Conservation (phyloP, 176 grass and related monocot species). For the Aegilops sharonensis region DNA sequence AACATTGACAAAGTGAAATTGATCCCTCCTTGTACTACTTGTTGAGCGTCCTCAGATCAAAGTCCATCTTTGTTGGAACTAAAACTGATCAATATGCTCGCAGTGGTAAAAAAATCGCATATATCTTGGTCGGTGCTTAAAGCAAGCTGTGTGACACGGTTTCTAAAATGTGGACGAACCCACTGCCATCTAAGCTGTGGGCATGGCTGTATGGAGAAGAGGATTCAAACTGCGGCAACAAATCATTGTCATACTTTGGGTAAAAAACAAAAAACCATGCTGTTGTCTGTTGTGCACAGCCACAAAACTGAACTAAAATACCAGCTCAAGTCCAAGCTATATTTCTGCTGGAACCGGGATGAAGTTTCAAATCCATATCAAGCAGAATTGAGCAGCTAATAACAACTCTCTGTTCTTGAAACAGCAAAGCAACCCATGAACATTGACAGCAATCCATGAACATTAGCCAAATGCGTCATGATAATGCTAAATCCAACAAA, state of each 20-base stretch:
- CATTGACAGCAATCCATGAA: background rate
- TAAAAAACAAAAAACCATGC: too few relatives aligned
- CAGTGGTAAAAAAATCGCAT: background rate
- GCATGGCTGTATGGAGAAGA: too few relatives aligned
- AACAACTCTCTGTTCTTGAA: background rate
- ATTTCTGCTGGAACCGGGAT: too few relatives aligned
- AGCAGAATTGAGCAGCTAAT: background rate
- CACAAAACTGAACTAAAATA: too few relatives aligned
- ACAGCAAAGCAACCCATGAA: background rate
- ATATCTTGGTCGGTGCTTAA: background rate
- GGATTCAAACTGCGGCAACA: too few relatives aligned
- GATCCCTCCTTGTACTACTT: background rate
- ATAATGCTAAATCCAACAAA: background rate
- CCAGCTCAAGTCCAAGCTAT: too few relatives aligned
- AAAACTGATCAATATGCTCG: too few relatives aligned
- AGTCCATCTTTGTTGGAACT: background rate
- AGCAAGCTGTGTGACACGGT: background rate
- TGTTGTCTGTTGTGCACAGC: too few relatives aligned
- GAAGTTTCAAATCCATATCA: background rate
- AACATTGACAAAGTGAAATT: too few relatives aligned
- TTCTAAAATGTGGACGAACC: background rate
- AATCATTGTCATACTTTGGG: too few relatives aligned
- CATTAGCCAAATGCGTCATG: background rate
- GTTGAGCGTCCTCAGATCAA: background rate
- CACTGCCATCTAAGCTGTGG: background rate